A percentile compares a stretch with the other conserved stretches of the same genome.
phyloP scores from a whole-genome alignment of 352 stramenopile genomes.

The Phytophthora meadii region DNA sequence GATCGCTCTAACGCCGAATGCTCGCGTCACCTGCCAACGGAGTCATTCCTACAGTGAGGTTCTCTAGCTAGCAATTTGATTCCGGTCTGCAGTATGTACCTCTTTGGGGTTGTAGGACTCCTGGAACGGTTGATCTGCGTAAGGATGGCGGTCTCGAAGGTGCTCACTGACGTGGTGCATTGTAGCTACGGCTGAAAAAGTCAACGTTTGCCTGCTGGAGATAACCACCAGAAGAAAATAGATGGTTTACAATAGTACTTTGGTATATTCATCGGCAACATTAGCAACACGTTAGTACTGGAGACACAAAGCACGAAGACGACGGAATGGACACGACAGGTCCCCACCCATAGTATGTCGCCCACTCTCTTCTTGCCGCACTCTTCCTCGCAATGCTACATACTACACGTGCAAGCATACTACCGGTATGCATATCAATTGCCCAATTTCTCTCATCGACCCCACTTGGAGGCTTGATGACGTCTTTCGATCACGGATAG shows the following conservation, averaged over 20 bases:
- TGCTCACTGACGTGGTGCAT: conserved; percentile 81
- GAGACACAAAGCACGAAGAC: conserved; percentile 3
- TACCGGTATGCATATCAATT: conserved; percentile 12
- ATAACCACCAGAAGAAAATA: conserved; percentile 11
- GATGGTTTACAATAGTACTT: not conserved
- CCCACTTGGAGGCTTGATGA: conserved; percentile 60
- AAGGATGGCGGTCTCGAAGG: conserved; percentile 65
- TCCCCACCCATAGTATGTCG: conserved; percentile 31
- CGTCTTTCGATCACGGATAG: conserved; percentile 83
- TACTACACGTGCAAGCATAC: conserved; percentile 14
- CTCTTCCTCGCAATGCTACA: conserved; percentile 26
- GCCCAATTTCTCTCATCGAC: conserved; percentile 69
- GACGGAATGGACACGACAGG: conserved; percentile 20
- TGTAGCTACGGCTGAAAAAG: not conserved
- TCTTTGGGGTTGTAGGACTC: conserved; percentile 67
- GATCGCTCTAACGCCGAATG: conserved; percentile 59
- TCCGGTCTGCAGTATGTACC: conserved; percentile 12
- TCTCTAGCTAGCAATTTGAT: too few relatives aligned
- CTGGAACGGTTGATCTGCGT: conserved; percentile 58
- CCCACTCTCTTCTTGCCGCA: conserved; percentile 32
- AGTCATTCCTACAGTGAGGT: not conserved
- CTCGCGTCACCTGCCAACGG: conserved; percentile 48
- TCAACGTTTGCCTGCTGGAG: not conserved
- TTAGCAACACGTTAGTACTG: conserved; percentile 19
- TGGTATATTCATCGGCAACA: too few relatives aligned